A percentile compares a stretch with the other conserved stretches of the same genome.
Conservation (phyloP, 2,329 filamentous ascomycete species). For the Trematosphaeria pertusa region DNA sequence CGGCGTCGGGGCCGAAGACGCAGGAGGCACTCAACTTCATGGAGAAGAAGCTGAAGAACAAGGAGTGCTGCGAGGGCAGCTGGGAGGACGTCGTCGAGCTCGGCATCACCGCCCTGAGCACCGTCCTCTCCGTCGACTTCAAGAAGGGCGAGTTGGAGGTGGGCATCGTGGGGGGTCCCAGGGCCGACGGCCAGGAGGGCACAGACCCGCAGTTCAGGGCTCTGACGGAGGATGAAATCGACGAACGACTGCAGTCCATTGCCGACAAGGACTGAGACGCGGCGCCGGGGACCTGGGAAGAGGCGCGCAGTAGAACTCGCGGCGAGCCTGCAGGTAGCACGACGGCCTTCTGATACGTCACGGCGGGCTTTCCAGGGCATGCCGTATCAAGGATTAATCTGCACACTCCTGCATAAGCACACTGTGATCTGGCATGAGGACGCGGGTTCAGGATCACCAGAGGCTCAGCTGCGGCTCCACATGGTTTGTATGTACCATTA, state of each 20-base stretch:
- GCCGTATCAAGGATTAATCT: constrained; percentile 42
- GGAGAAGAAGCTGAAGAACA: constrained; percentile 99
- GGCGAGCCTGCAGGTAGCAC: constrained; percentile 34
- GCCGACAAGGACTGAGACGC: constrained; percentile 89
- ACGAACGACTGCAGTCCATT: constrained; percentile 96
- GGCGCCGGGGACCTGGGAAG: constrained; percentile 27
- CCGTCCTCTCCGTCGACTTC: constrained; percentile 97
- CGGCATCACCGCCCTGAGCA: constrained; percentile 93
- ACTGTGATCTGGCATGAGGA: constrained; percentile 35
- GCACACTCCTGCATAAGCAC: constrained; percentile 42
- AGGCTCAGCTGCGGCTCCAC: constrained; percentile 42
- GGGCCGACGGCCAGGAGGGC: constrained; percentile 81
- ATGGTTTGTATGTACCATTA: constrained; percentile 41
- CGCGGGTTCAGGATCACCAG: constrained; percentile 15
- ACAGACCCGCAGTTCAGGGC: constrained; percentile 81
- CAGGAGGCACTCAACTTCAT: constrained; percentile 98
- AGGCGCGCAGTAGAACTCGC: constrained; percentile 29
- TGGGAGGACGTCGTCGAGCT: constrained; percentile 99
- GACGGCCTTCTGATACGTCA: constrained; percentile 38
- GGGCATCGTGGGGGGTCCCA: constrained; percentile 91
- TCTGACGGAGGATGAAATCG: constrained; percentile 96
- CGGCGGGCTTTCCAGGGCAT: constrained; percentile 33
- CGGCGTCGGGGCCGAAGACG: constrained; percentile 95
- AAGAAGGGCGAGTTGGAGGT: constrained; percentile 99
- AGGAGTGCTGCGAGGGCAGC: constrained; percentile 86